Evolutionary conservation across 1,139 yeast genomes (phyloP).

Genomic region (Geotrichum bryndzae): DNA sequence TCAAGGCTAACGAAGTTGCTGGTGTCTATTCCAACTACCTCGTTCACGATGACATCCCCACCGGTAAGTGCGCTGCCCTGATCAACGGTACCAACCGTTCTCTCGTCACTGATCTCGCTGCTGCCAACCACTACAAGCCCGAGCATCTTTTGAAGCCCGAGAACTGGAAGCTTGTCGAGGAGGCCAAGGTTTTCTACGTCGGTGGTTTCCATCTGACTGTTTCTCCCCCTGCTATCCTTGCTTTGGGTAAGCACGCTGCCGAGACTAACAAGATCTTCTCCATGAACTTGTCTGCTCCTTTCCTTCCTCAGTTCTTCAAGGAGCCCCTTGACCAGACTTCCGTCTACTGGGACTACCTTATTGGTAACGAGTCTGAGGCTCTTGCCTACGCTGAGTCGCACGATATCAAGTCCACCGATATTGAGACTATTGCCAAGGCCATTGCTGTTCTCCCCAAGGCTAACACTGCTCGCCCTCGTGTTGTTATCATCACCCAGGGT

Average conservation of each 20-base stretch:
- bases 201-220: constrained; percentile 99
- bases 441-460: constrained; percentile 76
- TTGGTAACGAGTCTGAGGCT: constrained; percentile 97
- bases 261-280: constrained; percentile 75
- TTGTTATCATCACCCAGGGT: constrained; percentile 90
- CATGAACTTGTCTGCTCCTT: constrained; percentile 92
- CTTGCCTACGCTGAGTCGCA: constrained; percentile 89
- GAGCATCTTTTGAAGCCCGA: constrained; percentile 82
- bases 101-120: constrained; percentile 90
- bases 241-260: constrained; percentile 88
- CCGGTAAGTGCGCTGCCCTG: constrained; percentile 98
- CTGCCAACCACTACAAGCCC: constrained; percentile 94
- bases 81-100: constrained; percentile 87
- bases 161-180: constrained; percentile 83
- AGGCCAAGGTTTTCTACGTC: constrained; percentile 77
- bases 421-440: constrained; percentile 71
- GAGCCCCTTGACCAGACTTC: constrained; percentile 74
- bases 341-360: constrained; percentile 85
- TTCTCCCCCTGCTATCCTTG: constrained; percentile 86
- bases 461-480: constrained; percentile 65
- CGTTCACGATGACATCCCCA: constrained; percentile 60
- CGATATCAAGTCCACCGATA: constrained; percentile 52
- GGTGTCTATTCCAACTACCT: constrained; percentile 86
- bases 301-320: constrained; percentile 92
- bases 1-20: constrained; percentile 76